These are phyloP conservation scores for Ceratocystis albifundus DNA, from an alignment of 2,329 filamentous ascomycete genomes.

Conservation along the genomic window DNA sequence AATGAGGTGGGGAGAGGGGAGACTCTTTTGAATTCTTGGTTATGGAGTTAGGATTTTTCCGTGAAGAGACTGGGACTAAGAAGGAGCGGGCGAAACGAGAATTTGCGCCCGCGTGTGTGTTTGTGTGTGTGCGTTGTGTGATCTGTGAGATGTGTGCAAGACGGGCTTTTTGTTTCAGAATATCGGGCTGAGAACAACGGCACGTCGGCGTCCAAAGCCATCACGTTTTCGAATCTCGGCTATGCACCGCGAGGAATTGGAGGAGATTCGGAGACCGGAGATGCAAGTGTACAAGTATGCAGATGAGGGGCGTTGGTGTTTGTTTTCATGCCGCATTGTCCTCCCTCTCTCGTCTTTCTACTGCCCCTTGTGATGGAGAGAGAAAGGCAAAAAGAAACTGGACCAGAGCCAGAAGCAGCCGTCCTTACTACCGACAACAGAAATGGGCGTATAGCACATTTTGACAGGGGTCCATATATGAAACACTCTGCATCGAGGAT, in stretches of 20 bases:
- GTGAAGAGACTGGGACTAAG: neutral
- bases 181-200: neutral
- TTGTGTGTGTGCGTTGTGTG: neutral
- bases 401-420: neutral
- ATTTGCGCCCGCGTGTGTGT: neutral
- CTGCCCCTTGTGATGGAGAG: neutral
- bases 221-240: neutral
- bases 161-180: neutral
- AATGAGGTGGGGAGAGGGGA: neutral
- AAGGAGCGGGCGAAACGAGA: neutral
- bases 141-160: neutral
- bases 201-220: neutral
- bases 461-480: neutral
- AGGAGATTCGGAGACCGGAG: neutral
- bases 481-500: constrained; percentile 4
- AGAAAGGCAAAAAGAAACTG: neutral
- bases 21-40: no score
- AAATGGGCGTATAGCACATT: neutral
- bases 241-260: neutral
- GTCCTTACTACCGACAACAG: neutral
- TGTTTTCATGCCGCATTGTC: neutral
- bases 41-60: neutral
- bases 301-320: constrained; percentile 2
- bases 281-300: constrained; percentile 1
- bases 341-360: neutral